These are phyloP conservation scores for Blastocladiella emersonii DNA, from an alignment of 371 early-diverging fungal genomes.

Conservation along the genomic window DNA sequence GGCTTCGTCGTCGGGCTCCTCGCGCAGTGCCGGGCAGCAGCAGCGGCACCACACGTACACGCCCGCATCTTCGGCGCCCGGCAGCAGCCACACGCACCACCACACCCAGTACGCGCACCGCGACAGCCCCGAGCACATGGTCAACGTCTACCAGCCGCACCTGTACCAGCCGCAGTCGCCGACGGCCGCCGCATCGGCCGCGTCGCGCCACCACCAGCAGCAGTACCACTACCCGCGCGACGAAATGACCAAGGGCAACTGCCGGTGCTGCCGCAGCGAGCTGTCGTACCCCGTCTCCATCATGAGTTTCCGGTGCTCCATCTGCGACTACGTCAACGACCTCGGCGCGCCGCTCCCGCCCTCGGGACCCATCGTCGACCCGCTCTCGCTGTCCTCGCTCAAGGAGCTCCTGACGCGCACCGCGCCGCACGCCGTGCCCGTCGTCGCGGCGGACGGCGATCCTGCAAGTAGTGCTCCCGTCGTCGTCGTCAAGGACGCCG, in stretches of 20 bases:
- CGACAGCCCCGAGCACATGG: not conserved
- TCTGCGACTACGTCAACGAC: slow-evolving; percentile 80
- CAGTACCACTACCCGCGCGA: too few species aligned
- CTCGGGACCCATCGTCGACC: not conserved
- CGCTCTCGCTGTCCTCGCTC: not conserved
- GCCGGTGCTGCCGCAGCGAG: slow-evolving; percentile 25
- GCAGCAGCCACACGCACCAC: not conserved
- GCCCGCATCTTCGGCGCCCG: not conserved
- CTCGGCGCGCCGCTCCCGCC: slow-evolving; percentile 10
- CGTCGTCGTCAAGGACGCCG: not conserved
- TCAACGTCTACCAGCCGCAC: not conserved
- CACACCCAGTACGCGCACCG: not conserved
- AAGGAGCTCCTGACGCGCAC: not conserved
- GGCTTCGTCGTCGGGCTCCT: too few species aligned
- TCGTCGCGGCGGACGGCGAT: not conserved
- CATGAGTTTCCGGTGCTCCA: slow-evolving; percentile 69
- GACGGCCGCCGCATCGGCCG: too few species aligned
- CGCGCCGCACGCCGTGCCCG: not conserved
- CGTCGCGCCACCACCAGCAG: too few species aligned
- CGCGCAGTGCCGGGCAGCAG: too few species aligned
- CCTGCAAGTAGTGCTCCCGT: not conserved
- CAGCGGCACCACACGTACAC: too few species aligned
- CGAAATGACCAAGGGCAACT: not conserved
- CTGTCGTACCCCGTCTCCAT: slow-evolving; percentile 52
- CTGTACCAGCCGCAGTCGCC: too few species aligned